Conservation (phyloP, 1,284 basidiomycete genomes). For the Anthracocystis walkeri region DNA sequence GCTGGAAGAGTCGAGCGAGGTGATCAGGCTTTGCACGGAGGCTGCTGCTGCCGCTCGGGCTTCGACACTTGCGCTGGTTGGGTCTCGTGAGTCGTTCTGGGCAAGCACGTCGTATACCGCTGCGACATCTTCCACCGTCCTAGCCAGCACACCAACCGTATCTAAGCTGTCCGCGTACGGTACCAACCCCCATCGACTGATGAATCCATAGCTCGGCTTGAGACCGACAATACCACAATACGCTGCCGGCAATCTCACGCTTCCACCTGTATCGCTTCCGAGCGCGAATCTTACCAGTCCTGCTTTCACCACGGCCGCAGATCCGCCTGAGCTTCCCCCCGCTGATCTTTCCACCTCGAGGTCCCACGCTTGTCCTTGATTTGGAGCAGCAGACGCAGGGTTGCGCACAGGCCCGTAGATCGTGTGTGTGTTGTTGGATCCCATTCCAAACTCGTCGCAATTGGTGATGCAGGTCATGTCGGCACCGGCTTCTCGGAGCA, state of each 20-base stretch:
- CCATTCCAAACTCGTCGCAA: slow-evolving; percentile 99
- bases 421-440: slow-evolving; percentile 70
- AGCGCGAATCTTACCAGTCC: slow-evolving; percentile 74
- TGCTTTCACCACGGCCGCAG: slow-evolving; percentile 60
- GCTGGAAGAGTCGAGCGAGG: neutral
- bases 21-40: slow-evolving; percentile 8
- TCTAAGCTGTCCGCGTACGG: slow-evolving; percentile 95
- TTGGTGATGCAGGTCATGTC: slow-evolving; percentile 88
- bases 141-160: slow-evolving; percentile 86
- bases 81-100: slow-evolving; percentile 79
- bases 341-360: slow-evolving; percentile 75
- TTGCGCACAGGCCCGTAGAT: slow-evolving; percentile 60
- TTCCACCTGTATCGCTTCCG: slow-evolving; percentile 95
- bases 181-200: slow-evolving; percentile 90
- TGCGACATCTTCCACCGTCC: slow-evolving; percentile 73
- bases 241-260: slow-evolving; percentile 88
- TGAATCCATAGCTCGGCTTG: slow-evolving; percentile 92
- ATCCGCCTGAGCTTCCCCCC: slow-evolving; percentile 69
- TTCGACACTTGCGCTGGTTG: slow-evolving; percentile 76
- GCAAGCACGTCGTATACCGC: slow-evolving; percentile 78
- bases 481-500: slow-evolving; percentile 78
- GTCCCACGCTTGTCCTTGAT: slow-evolving; percentile 14
- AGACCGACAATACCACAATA: slow-evolving; percentile 92
- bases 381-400: slow-evolving; percentile 31
- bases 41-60: slow-evolving; percentile 31